Evolutionary conservation across 225 moss, liverwort and hornwort species (phyloP).

Genomic region (Neckera pumila): DNA sequence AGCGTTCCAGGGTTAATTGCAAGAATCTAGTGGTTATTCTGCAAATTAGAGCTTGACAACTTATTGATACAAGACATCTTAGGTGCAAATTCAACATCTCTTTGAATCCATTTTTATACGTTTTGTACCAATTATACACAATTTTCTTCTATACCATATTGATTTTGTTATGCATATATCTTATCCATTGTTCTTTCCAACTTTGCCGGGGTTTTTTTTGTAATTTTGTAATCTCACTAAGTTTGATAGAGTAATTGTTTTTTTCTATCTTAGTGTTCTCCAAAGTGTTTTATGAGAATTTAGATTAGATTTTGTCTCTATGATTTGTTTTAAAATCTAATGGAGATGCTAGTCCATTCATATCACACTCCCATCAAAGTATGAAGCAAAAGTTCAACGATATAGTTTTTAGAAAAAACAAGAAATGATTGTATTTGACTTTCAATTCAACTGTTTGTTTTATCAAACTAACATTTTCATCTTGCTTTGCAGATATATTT

Average conservation of each 20-base stretch:
- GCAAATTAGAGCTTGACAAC: neutral
- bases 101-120: accelerated
- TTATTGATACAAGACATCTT: neutral
- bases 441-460: neutral
- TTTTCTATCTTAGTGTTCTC: too few relatives aligned
- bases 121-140: neutral
- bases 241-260: too few relatives aligned
- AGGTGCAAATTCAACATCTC: neutral
- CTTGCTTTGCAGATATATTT: neutral
- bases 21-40: neutral
- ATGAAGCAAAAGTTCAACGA: too few relatives aligned
- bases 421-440: neutral
- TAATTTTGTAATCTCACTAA: too few relatives aligned
- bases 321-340: too few relatives aligned
- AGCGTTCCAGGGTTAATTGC: too few relatives aligned
- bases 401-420: accelerated
- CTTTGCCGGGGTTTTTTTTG: too few relatives aligned
- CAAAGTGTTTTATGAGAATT: too few relatives aligned
- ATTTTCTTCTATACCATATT: neutral
- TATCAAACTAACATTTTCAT: neutral
- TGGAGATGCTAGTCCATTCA: accelerated
- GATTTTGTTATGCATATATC: too few relatives aligned
- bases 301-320: too few relatives aligned
- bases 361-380: too few relatives aligned
- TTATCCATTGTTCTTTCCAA: too few relatives aligned